Evolutionary conservation across 768 basidiomycete genomes (phyloP).

Genomic region (Candolleomyces eurysporus): DNA sequence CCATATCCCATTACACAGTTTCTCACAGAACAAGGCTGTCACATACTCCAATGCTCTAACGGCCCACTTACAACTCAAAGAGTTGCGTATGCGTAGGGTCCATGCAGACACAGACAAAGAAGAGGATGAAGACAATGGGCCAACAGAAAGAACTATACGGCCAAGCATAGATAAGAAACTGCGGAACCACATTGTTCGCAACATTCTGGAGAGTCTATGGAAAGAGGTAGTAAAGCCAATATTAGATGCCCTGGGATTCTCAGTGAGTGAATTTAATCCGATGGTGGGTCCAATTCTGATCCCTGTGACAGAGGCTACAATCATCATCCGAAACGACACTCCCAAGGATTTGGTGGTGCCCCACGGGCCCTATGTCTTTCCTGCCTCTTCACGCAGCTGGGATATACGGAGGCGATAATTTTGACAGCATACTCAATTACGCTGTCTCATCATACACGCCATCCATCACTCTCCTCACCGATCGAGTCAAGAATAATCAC

Average conservation of each 20-base stretch:
- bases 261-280: not conserved
- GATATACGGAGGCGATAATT: not conserved
- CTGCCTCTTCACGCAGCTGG: constrained; percentile 6
- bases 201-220: not conserved
- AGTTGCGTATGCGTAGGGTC: constrained; percentile 3
- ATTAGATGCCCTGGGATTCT: constrained; percentile 7
- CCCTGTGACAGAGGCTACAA: not conserved
- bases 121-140: not conserved
- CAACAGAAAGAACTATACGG: too few relatives aligned
- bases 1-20: constrained; percentile 9
- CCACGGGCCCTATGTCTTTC: constrained; percentile 4
- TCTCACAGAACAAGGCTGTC: constrained; percentile 1
- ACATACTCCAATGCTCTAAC: not conserved
- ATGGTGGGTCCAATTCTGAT: too few relatives aligned
- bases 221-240: constrained; percentile 4
- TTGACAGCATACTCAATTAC: not conserved
- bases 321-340: not conserved
- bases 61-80: not conserved
- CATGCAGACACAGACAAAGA: constrained; percentile 10
- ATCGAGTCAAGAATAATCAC: not conserved
- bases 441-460: constrained; percentile 9
- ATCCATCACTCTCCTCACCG: not conserved
- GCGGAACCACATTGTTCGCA: not conserved
- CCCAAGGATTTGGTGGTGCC: constrained; percentile 7
- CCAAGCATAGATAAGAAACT: too few relatives aligned